These are phyloP conservation scores for Psilocybe sp. DNA, from an alignment of 768 basidiomycete species.

Conservation along the genomic window DNA sequence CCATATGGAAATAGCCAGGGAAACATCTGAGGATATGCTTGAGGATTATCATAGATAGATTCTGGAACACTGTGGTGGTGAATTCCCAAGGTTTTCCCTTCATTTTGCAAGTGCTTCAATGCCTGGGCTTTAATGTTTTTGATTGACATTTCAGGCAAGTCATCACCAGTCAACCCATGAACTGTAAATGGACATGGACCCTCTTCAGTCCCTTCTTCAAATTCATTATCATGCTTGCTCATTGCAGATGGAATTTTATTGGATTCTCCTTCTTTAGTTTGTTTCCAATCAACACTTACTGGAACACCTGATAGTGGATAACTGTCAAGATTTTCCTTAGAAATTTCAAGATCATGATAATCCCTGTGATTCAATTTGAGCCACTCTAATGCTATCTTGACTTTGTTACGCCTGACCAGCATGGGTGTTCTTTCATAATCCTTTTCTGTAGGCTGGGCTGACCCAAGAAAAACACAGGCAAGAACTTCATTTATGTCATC, in stretches of 20 bases:
- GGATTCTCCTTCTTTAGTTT: constrained; percentile 1
- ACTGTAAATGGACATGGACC: constrained; percentile 34
- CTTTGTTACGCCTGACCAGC: constrained; percentile 5
- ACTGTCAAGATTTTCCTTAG: constrained; percentile 17
- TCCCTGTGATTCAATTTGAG: constrained; percentile 12
- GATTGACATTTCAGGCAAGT: constrained; percentile 14
- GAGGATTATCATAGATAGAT: constrained; percentile 29
- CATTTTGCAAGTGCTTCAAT: constrained; percentile 21
- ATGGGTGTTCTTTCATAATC: constrained; percentile 20
- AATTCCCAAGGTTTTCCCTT: constrained; percentile 23
- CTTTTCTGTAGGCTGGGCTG: constrained; percentile 4
- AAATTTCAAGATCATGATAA: constrained; percentile 28
- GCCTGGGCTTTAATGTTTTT: constrained; percentile 20
- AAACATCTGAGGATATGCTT: constrained; percentile 37
- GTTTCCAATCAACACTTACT: constrained; percentile 21
- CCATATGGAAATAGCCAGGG: constrained; percentile 43
- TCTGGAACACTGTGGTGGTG: constrained; percentile 19
- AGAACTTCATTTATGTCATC: constrained; percentile 26
- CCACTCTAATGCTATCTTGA: too few relatives aligned
- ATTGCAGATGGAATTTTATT: constrained; percentile 13
- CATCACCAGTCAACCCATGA: constrained; percentile 27
- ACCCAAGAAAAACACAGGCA: constrained; percentile 11
- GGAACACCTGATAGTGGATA: constrained; percentile 21
- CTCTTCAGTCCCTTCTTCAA: constrained; percentile 22
- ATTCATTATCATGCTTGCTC: constrained; percentile 19